Base-by-base conservation (phyloP, 1,139 yeast genomes). In the Saccharomyces hybrid region DNA sequence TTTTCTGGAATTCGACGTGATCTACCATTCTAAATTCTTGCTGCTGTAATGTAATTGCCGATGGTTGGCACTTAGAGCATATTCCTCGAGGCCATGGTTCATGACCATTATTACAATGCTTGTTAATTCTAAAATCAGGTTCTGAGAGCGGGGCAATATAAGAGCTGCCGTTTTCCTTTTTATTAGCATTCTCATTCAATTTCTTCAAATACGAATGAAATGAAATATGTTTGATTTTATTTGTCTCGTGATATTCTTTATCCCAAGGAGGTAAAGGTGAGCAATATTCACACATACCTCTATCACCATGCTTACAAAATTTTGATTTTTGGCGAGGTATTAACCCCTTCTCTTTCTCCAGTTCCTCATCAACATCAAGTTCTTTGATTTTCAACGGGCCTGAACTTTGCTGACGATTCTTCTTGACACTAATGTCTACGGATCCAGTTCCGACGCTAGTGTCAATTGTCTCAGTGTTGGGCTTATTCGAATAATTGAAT, bases 221-320 rank as follows among this genome's bases (percentile, higher is more conserved):
- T 2, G 97, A 89, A 55, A 83, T 75, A 70, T 93, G 99, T 71
- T 95, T 95, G 69, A 91, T 88, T 28, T 82, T 83, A 62, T 91
- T 76, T 58, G 84, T 86, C 54, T 81, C 81, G 60, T 84, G 85
- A 68, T 90, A 91, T 27, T 78, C 81, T 57, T 79, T 78, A 70
- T 93, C 97, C 88, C 93, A 95, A 1, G 99, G 98, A 49, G 96
- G 96, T 56, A 95, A 74, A 0, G 99, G 97, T 52, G 95, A 84
- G 69, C 99, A 93, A 68, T 90, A 89, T 64, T 93, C 99, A 71
- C 99, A 93, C 99, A 93, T 93, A 2, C 98, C 99, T 63, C 86
- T 86, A 42, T 84, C 91, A 2, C 95, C 89, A 68, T 95, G 99
- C 55, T 85, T 81, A 70, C 99, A 93, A 65, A 90, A 75, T 4